These are phyloP conservation scores for Quercus engelmannii DNA, from an alignment of 306 rosid genomes.

Conservation along the genomic window DNA sequence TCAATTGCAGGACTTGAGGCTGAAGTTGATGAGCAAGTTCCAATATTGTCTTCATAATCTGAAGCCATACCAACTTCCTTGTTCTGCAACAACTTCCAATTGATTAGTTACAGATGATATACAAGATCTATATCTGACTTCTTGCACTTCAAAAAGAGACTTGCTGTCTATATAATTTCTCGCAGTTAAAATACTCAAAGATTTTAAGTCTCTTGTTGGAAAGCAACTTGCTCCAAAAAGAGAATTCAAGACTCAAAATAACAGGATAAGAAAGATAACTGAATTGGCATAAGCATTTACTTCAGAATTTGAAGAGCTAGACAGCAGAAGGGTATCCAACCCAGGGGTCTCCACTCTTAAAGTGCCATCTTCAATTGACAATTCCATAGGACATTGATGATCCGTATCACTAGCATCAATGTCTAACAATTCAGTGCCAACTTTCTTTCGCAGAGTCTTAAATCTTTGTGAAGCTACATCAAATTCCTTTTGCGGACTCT, in stretches of 20 bases:
- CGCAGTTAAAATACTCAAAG: too few species aligned
- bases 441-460: conserved; percentile 2
- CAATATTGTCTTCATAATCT: conserved; percentile 20
- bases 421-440: conserved; percentile 14
- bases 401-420: conserved; percentile 6
- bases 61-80: conserved; percentile 20
- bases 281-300: conserved; percentile 30
- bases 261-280: neutral
- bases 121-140: neutral
- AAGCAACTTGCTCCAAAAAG: too few species aligned
- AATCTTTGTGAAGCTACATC: too few species aligned
- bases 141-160: too few species aligned
- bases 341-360: conserved; percentile 21
- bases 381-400: conserved; percentile 8
- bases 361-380: conserved; percentile 22
- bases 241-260: neutral
- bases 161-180: too few species aligned
- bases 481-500: neutral
- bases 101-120: neutral
- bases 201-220: too few species aligned
- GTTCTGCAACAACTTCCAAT: conserved; percentile 25
- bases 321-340: conserved; percentile 12
- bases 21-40: conserved; percentile 31
- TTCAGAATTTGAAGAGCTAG: conserved; percentile 20
- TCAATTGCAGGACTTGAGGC: conserved; percentile 16